Evolutionary conservation across 495 filamentous ascomycete genomes (phyloP).

Genomic region (Aspergillus homomorphus): DNA sequence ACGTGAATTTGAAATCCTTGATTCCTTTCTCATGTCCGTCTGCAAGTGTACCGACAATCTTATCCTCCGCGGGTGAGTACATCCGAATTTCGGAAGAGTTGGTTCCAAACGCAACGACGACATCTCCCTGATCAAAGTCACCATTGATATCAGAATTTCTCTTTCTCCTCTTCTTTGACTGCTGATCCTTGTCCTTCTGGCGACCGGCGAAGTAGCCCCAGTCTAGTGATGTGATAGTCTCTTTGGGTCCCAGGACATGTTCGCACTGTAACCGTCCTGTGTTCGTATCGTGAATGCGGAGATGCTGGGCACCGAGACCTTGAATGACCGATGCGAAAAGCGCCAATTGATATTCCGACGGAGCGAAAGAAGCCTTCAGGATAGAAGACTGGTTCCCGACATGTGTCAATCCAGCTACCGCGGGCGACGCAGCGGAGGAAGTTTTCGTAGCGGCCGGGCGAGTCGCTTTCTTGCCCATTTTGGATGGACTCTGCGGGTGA

Average conservation of each 20-base stretch:
- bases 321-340: constrained; percentile 61
- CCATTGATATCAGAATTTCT: constrained; percentile 47
- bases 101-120: constrained; percentile 54
- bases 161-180: constrained; percentile 59
- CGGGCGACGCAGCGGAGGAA: constrained; percentile 46
- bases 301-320: constrained; percentile 55
- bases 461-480: constrained; percentile 53
- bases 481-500: constrained; percentile 15
- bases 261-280: constrained; percentile 58
- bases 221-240: constrained; percentile 53
- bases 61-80: constrained; percentile 52
- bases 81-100: constrained; percentile 52
- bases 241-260: constrained; percentile 49
- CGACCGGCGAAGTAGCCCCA: constrained; percentile 50
- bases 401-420: constrained; percentile 34
- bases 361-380: constrained; percentile 52
- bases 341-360: constrained; percentile 53
- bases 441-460: constrained; percentile 44
- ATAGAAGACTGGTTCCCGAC: constrained; percentile 49
- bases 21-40: constrained; percentile 53
- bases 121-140: constrained; percentile 37
- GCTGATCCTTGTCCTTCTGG: constrained; percentile 33
- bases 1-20: constrained; percentile 56
- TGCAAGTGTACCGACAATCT: constrained; percentile 46
- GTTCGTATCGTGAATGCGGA: constrained; percentile 57